A percentile compares a stretch with the other conserved stretches of the same genome.
Conservation (phyloP, 2,329 filamentous ascomycete species). For the Arthrobotrys entomopaga region DNA sequence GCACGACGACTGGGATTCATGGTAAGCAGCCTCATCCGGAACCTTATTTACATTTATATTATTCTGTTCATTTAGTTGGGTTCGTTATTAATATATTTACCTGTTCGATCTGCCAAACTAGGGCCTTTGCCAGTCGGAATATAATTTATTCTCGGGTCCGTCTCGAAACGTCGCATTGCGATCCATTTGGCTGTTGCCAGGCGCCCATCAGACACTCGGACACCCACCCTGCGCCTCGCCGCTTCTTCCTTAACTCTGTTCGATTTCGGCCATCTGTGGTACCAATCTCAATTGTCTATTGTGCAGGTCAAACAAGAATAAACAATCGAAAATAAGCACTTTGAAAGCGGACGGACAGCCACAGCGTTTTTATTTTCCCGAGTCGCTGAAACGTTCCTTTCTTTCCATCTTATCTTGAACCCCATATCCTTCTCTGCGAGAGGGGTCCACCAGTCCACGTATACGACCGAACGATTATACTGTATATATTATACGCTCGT, state of each 20-base stretch:
- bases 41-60: slow-evolving; percentile 7
- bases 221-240: neutral
- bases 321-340: slow-evolving; percentile 30
- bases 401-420: slow-evolving; percentile 5
- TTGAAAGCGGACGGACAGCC: too few species aligned
- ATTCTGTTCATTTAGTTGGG: neutral
- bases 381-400: neutral
- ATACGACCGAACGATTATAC: slow-evolving; percentile 10
- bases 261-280: slow-evolving; percentile 6
- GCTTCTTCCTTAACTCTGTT: neutral
- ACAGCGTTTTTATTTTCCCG: too few species aligned
- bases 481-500: slow-evolving; percentile 16
- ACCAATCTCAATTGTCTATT: slow-evolving; percentile 42
- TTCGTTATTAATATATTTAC: too few species aligned
- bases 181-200: slow-evolving; percentile 9
- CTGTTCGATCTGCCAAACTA: neutral
- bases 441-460: slow-evolving; percentile 9
- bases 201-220: slow-evolving; percentile 12
- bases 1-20: too few species aligned
- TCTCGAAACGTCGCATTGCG: slow-evolving; percentile 12
- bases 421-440: slow-evolving; percentile 38
- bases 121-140: slow-evolving; percentile 11
- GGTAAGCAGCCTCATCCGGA: too few species aligned
- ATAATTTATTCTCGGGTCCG: slow-evolving; percentile 15
- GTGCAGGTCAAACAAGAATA: slow-evolving; percentile 41